phyloP scores from a whole-genome alignment of 768 basidiomycete genomes.

The Scleroderma citrinum region DNA sequence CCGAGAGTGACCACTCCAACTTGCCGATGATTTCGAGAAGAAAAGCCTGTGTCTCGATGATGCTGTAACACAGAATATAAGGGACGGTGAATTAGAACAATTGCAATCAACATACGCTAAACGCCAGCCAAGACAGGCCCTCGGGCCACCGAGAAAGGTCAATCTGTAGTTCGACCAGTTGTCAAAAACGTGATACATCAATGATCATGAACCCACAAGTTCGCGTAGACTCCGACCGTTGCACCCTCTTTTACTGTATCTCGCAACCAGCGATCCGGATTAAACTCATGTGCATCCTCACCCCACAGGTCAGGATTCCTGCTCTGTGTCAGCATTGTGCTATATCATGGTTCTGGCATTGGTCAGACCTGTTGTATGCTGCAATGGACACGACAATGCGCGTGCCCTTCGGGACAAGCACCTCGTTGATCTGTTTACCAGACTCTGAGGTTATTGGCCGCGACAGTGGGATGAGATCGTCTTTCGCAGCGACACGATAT shows the following conservation, averaged over 20 bases:
- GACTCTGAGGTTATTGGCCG: constrained; percentile 17
- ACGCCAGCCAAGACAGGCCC: constrained; percentile 7
- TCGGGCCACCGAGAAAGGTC: not conserved
- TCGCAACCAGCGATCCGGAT: constrained; percentile 25
- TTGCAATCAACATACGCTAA: constrained; percentile 7
- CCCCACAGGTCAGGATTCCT: constrained; percentile 27
- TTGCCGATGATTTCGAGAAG: constrained; percentile 42
- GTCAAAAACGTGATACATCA: not conserved
- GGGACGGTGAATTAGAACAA: not conserved
- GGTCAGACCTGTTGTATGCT: constrained; percentile 23
- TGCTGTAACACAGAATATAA: constrained; percentile 11
- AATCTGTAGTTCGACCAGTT: not conserved
- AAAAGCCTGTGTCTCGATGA: constrained; percentile 48
- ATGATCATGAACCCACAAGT: constrained; percentile 12
- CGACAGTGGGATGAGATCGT: constrained; percentile 33
- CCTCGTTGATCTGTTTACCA: constrained; percentile 17
- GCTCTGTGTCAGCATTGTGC: not conserved
- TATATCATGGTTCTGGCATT: not conserved
- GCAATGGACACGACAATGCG: constrained; percentile 16
- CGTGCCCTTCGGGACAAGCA: constrained; percentile 19
- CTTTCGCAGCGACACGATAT: constrained; percentile 25
- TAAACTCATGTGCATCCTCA: constrained; percentile 24
- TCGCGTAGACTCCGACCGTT: constrained; percentile 16
- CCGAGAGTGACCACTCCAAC: constrained; percentile 39
- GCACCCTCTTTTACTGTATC: constrained; percentile 2